Conservation (phyloP, 2,329 filamentous ascomycete species). For the Fusarium sp. region DNA sequence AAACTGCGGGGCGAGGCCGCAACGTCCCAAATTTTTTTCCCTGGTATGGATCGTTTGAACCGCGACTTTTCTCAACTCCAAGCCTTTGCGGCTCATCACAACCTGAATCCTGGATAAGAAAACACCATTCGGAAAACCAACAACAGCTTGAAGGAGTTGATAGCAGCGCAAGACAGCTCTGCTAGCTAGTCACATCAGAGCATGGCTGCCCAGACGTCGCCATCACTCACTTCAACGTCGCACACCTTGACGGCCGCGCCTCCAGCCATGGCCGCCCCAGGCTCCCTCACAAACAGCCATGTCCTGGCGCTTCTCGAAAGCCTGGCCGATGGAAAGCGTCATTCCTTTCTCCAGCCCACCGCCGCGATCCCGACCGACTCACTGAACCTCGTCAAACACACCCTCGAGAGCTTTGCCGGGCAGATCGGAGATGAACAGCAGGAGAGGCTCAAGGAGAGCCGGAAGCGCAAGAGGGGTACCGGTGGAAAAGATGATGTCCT, state of each 20-base stretch:
- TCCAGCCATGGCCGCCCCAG: slow-evolving; percentile 53
- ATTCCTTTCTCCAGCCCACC: slow-evolving; percentile 79
- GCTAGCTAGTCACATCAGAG: slow-evolving; percentile 34
- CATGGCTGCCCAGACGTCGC: slow-evolving; percentile 57
- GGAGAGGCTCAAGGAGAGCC: slow-evolving; percentile 71
- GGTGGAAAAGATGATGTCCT: slow-evolving; percentile 62
- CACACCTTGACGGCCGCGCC: slow-evolving; percentile 66
- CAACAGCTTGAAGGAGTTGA: not conserved
- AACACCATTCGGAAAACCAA: not conserved
- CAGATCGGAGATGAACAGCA: slow-evolving; percentile 77
- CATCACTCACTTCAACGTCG: slow-evolving; percentile 69
- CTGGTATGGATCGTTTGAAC: slow-evolving; percentile 23
- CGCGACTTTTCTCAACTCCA: slow-evolving; percentile 31
- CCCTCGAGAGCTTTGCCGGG: slow-evolving; percentile 78
- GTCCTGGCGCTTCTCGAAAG: slow-evolving; percentile 63
- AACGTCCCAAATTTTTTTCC: slow-evolving; percentile 42
- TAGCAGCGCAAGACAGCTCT: slow-evolving; percentile 28
- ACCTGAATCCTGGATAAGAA: not conserved
- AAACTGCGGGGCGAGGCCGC: slow-evolving; percentile 35
- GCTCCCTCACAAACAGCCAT: slow-evolving; percentile 49
- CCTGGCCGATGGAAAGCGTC: slow-evolving; percentile 67
- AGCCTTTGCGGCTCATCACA: slow-evolving; percentile 13
- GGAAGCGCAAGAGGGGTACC: slow-evolving; percentile 77
- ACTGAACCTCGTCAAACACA: slow-evolving; percentile 77
- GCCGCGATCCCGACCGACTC: slow-evolving; percentile 71